These are phyloP conservation scores for Venturia carpophila DNA, from an alignment of 2,329 filamentous ascomycete genomes.

Conservation along the genomic window DNA sequence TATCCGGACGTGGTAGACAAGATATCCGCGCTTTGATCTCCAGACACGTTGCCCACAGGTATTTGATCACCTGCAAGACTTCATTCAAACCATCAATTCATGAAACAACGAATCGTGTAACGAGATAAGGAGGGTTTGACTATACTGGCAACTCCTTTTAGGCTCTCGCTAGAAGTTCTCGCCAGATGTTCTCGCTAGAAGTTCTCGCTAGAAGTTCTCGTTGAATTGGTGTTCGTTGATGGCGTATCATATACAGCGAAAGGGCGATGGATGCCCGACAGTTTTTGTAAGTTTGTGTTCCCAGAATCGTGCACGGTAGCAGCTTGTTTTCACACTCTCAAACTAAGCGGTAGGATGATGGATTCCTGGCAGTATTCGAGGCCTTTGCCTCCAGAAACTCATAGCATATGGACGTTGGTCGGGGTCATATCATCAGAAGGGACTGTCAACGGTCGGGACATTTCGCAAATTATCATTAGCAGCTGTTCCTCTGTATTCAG, in stretches of 20 bases:
- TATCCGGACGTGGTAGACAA: too few relatives aligned
- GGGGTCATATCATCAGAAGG: background rate
- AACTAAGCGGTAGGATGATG: background rate
- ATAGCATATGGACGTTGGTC: too few relatives aligned
- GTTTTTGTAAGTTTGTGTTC: background rate
- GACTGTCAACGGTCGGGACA: too few relatives aligned
- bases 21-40: too few relatives aligned
- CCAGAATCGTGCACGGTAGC: background rate
- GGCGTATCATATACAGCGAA: background rate
- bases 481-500: background rate
- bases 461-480: too few relatives aligned
- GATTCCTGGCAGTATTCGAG: background rate
- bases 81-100: background rate
- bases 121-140: background rate
- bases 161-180: too few relatives aligned
- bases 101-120: too few relatives aligned
- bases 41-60: too few relatives aligned
- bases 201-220: background rate
- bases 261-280: background rate
- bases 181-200: too few relatives aligned
- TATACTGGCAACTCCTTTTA: background rate
- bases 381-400: too few relatives aligned
- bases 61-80: too few relatives aligned
- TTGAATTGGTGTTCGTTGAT: background rate
- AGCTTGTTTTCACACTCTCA: background rate